These are phyloP conservation scores for Actinomucor elegans DNA, from an alignment of 371 early-diverging fungal genomes.

Conservation along the genomic window DNA sequence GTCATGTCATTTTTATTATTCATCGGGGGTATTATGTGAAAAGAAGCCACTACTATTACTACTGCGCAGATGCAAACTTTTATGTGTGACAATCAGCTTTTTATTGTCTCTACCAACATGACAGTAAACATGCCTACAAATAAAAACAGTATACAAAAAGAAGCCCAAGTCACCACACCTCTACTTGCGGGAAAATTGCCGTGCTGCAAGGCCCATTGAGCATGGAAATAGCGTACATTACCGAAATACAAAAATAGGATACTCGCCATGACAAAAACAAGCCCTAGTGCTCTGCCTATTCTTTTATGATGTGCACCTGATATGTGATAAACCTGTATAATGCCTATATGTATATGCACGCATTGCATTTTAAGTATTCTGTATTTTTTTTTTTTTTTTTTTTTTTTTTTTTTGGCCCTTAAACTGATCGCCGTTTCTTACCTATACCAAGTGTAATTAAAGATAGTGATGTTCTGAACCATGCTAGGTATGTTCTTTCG, in stretches of 20 bases:
- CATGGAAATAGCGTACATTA: constrained; percentile 63
- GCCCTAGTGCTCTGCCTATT: constrained; percentile 43
- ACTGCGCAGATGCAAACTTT: too few relatives aligned
- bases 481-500: constrained; percentile 74
- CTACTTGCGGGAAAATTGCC: constrained; percentile 70
- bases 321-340: constrained; percentile 64
- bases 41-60: background rate
- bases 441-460: constrained; percentile 69
- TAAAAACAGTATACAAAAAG: constrained; percentile 30
- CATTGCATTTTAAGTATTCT: background rate
- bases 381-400: too few relatives aligned
- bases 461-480: constrained; percentile 70
- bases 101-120: constrained; percentile 11
- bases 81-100: too few relatives aligned
- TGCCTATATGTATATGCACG: constrained; percentile 36
- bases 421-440: constrained; percentile 4
- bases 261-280: constrained; percentile 53
- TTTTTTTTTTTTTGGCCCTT: background rate
- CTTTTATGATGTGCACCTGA: constrained; percentile 9
- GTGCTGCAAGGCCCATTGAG: constrained; percentile 59
- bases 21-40: background rate
- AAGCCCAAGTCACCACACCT: constrained; percentile 45
- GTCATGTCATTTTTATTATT: too few relatives aligned
- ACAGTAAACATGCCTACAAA: constrained; percentile 26
- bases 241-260: constrained; percentile 61